These are phyloP conservation scores for Schwanniomyces etchellsii DNA, from an alignment of 1,139 yeast genomes.

Conservation along the genomic window DNA sequence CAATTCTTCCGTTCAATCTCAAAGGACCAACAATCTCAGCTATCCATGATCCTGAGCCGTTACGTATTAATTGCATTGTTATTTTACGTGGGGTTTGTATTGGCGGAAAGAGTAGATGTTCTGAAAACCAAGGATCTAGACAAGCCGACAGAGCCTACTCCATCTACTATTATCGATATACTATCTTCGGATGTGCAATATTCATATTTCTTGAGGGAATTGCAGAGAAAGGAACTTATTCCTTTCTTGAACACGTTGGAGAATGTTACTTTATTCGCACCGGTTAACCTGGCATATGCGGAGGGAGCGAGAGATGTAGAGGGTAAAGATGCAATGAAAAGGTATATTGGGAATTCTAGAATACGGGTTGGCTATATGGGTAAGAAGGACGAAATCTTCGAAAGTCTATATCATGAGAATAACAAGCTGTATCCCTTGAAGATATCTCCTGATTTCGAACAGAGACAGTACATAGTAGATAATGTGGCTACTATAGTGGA, in stretches of 20 bases:
- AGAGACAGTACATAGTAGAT: slow-evolving; percentile 40
- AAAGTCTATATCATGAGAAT: slow-evolving; percentile 21
- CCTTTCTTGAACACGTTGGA: slow-evolving; percentile 60
- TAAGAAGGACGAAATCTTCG: slow-evolving; percentile 21
- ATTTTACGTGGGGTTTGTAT: too few relatives aligned
- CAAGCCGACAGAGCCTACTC: slow-evolving; percentile 28
- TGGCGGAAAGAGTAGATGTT: too few relatives aligned
- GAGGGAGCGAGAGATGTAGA: slow-evolving; percentile 3
- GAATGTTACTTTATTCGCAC: slow-evolving; percentile 78
- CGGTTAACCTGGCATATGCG: slow-evolving; percentile 79
- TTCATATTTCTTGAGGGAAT: slow-evolving; percentile 57
- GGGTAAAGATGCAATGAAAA: slow-evolving; percentile 19
- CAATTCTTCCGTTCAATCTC: too few relatives aligned
- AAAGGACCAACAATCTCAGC: too few relatives aligned
- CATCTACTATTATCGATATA: slow-evolving; percentile 65
- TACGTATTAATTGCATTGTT: too few relatives aligned
- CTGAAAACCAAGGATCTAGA: too few relatives aligned
- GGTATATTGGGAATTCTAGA: slow-evolving; percentile 32
- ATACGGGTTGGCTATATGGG: slow-evolving; percentile 31
- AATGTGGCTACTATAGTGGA: slow-evolving; percentile 51
- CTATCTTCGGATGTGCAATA: slow-evolving; percentile 71
- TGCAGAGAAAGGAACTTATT: slow-evolving; percentile 65
- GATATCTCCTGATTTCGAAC: slow-evolving; percentile 24
- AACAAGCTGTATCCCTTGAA: slow-evolving; percentile 19
- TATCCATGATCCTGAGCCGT: too few relatives aligned